These are phyloP conservation scores for Dittrichia graveolens DNA, from an alignment of 129 eudicot species.

Conservation along the genomic window DNA sequence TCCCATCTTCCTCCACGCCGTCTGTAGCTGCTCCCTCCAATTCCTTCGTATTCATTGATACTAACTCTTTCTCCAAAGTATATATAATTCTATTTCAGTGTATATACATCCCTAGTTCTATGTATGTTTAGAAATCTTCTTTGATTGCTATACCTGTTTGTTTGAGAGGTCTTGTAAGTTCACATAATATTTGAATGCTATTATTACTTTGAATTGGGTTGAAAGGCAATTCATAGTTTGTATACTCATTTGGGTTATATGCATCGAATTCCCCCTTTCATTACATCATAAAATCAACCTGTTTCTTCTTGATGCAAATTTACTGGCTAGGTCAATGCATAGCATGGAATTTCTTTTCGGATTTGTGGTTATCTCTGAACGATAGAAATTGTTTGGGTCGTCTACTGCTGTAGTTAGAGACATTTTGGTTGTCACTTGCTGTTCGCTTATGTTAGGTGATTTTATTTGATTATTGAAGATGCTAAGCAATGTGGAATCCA, in stretches of 20 bases:
- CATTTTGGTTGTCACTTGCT: conserved; percentile 15
- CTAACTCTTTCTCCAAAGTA: conserved; percentile 47
- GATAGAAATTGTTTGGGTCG: neutral
- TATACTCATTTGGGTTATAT: no score
- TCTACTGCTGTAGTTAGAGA: neutral
- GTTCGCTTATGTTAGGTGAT: conserved; percentile 21
- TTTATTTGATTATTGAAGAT: conserved; percentile 1
- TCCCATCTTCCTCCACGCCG: conserved; percentile 46
- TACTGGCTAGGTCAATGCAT: neutral
- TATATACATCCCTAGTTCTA: neutral
- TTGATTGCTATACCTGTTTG: conserved; percentile 3
- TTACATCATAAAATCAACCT: neutral
- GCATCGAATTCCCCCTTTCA: no score
- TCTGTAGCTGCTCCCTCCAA: conserved; percentile 31
- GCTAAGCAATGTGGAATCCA: neutral
- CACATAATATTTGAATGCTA: neutral
- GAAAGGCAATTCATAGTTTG: neutral
- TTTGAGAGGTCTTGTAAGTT: conserved; percentile 7
- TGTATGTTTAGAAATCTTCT: neutral
- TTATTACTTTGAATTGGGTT: neutral
- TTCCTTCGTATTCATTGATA: conserved; percentile 29
- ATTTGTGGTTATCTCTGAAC: neutral
- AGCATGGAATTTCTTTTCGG: no score
- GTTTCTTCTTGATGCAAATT: neutral
- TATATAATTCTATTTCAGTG: conserved; percentile 2